phyloP scores from a whole-genome alignment of 2,329 filamentous ascomycete genomes.

The Monosporascus sp. region DNA sequence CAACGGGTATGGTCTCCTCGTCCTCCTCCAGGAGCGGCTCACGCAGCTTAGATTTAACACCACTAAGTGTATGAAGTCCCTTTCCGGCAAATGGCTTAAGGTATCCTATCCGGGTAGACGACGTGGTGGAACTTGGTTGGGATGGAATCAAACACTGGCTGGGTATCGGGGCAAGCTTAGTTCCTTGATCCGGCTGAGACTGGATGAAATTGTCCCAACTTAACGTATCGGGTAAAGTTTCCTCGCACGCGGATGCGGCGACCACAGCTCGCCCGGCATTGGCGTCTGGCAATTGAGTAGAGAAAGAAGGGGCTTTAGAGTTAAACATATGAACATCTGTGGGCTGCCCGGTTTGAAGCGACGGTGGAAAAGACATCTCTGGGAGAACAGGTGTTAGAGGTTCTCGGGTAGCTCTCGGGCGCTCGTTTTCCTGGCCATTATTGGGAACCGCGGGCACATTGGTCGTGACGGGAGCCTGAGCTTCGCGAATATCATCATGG shows the following conservation, averaged over 20 bases:
- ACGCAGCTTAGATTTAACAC: constrained; percentile 29
- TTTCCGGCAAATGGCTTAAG: constrained; percentile 51
- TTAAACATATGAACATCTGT: constrained; percentile 38
- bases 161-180: constrained; percentile 40
- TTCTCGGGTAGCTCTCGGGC: constrained; percentile 41
- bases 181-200: constrained; percentile 30
- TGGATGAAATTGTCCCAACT: constrained; percentile 43
- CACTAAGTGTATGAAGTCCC: constrained; percentile 49
- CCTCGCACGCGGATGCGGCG: constrained; percentile 27
- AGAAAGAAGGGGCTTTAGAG: constrained; percentile 27
- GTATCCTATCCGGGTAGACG: constrained; percentile 46
- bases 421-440: constrained; percentile 50
- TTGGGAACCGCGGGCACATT: constrained; percentile 5
- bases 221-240: constrained; percentile 52
- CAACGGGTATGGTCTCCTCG: constrained; percentile 13
- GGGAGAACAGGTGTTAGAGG: constrained; percentile 45
- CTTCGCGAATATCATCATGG: constrained; percentile 44
- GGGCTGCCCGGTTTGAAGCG: constrained; percentile 30
- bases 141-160: constrained; percentile 47
- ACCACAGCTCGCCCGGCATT: constrained; percentile 19
- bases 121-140: constrained; percentile 49
- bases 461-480: constrained; percentile 15
- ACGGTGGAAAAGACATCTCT: constrained; percentile 40
- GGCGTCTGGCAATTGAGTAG: constrained; percentile 25
- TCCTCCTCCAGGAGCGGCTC: constrained; percentile 28